Evolutionary conservation across 1,284 basidiomycete genomes (phyloP).

Genomic region (Sporisorium graminicola): DNA sequence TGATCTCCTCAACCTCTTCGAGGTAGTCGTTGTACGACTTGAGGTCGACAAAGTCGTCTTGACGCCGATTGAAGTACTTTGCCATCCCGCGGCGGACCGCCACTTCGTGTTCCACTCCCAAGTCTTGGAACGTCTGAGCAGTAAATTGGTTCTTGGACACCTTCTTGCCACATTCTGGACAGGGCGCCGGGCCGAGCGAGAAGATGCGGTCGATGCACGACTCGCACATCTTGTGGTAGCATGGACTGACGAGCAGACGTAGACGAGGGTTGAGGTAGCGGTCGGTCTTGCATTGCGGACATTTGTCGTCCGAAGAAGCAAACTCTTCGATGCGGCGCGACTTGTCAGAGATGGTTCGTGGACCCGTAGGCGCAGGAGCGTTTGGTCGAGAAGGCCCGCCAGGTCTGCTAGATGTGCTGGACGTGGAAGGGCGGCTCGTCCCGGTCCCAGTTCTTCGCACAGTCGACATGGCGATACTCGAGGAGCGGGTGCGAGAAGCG

Average conservation of each 20-base stretch:
- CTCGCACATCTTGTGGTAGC: conserved; percentile 93
- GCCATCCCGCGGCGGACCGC: conserved; percentile 86
- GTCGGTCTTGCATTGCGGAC: conserved; percentile 97
- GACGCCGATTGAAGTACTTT: conserved; percentile 86
- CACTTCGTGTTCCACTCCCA: conserved; percentile 96
- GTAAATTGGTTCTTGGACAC: conserved; percentile 92
- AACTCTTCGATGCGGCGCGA: conserved; percentile 61
- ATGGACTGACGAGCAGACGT: conserved; percentile 89
- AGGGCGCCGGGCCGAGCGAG: conserved; percentile 94
- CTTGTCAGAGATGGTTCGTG: conserved; percentile 54
- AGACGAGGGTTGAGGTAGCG: conserved; percentile 94
- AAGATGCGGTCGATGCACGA: conserved; percentile 93
- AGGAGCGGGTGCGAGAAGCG: too few relatives aligned
- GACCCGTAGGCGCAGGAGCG: conserved; percentile 20
- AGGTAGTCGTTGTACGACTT: conserved; percentile 95
- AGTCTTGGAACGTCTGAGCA: conserved; percentile 96
- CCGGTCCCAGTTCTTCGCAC: conserved; percentile 33
- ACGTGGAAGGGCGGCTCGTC: conserved; percentile 22
- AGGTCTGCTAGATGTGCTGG: conserved; percentile 16
- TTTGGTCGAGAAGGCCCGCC: conserved; percentile 43
- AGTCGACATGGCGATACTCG: conserved; percentile 18
- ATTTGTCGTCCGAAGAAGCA: conserved; percentile 77
- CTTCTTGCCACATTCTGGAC: conserved; percentile 91
- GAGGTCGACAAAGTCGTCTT: conserved; percentile 87
- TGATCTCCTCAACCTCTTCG: conserved; percentile 94